Conservation (phyloP, 192 early-diverging fungal species). For the Fimicolochytrium jonesii region DNA sequence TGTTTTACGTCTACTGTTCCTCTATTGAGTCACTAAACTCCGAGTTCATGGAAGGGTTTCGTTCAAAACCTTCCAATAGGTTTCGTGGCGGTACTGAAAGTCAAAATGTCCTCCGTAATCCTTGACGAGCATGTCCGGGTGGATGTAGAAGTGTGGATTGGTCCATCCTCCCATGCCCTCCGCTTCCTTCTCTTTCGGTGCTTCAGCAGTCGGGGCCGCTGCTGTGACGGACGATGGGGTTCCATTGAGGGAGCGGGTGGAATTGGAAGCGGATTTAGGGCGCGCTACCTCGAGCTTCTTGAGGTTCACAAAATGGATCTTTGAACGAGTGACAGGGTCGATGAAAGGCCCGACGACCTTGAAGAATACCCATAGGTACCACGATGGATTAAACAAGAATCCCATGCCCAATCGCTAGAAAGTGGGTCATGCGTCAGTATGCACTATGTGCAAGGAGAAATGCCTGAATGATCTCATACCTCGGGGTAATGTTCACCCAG, state of each 20-base stretch:
- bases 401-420: constrained; percentile 23
- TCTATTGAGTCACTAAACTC: too few species aligned
- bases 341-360: constrained; percentile 79
- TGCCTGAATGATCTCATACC: too few species aligned
- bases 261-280: constrained; percentile 23
- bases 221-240: constrained; percentile 23
- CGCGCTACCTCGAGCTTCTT: constrained; percentile 30
- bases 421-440: neutral
- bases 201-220: neutral
- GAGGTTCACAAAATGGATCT: constrained; percentile 79
- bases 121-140: constrained; percentile 54
- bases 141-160: constrained; percentile 49
- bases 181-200: constrained; percentile 2
- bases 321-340: constrained; percentile 83
- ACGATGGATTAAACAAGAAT: constrained; percentile 71
- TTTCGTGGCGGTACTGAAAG: constrained; percentile 64
- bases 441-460: neutral
- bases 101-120: constrained; percentile 70
- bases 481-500: constrained; percentile 90
- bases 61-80: constrained; percentile 62
- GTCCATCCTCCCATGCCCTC: constrained; percentile 38
- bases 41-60: too few species aligned
- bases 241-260: neutral
- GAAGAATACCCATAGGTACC: constrained; percentile 81
- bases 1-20: too few species aligned